A percentile compares a stretch with the other conserved stretches of the same genome.
These are phyloP conservation scores for Tilletia setariae DNA, from an alignment of 1,284 basidiomycete genomes.

Conservation along the genomic window DNA sequence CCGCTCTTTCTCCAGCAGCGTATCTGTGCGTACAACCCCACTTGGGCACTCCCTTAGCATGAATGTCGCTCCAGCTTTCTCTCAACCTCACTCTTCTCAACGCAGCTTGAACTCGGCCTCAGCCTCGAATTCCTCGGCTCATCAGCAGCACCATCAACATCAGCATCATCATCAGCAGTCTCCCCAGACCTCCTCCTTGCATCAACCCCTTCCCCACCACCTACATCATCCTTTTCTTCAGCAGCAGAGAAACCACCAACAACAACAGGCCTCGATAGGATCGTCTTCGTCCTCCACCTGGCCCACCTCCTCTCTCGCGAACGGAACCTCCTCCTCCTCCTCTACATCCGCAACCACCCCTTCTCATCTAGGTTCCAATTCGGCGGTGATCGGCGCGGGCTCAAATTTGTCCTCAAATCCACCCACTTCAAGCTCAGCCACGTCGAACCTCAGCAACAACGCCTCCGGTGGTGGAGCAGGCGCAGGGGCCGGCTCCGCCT, in stretches of 20 bases:
- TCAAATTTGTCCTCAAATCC: background rate
- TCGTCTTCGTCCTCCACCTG: background rate
- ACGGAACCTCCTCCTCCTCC: background rate
- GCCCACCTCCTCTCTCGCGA: background rate
- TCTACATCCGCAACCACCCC: background rate
- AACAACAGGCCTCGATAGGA: background rate
- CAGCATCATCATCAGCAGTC: slow-evolving; percentile 6
- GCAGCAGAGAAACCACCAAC: background rate
- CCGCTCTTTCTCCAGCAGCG: slow-evolving; percentile 11
- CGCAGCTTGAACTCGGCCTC: slow-evolving; percentile 4
- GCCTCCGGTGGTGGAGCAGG: too few species aligned
- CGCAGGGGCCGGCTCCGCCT: background rate
- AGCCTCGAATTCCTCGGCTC: background rate
- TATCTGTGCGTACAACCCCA: background rate
- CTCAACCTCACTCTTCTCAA: background rate
- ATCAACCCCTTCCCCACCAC: background rate
- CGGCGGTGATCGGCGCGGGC: too few species aligned
- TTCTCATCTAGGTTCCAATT: background rate
- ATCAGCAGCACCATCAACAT: background rate
- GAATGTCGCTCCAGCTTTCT: background rate
- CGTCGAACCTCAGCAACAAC: background rate
- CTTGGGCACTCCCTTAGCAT: background rate
- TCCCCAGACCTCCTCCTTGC: background rate
- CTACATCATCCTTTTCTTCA: background rate
- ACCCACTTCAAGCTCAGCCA: background rate